phyloP scores from a whole-genome alignment of 2,329 filamentous ascomycete genomes.

The Colletotrichum camelliae region DNA sequence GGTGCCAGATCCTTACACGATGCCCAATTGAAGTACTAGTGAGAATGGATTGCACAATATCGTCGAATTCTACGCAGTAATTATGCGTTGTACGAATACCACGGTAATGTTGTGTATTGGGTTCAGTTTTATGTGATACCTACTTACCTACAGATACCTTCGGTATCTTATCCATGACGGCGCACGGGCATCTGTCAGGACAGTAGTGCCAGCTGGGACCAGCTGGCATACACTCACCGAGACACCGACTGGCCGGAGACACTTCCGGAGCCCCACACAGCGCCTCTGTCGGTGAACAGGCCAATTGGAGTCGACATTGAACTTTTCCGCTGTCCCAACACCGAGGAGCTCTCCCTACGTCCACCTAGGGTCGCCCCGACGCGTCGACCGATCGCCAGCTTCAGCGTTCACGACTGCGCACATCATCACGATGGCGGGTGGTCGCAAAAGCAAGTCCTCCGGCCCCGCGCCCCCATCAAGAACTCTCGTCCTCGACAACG shows the following conservation, averaged over 20 bases:
- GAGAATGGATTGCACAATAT: not conserved
- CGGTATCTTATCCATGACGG: too few species aligned
- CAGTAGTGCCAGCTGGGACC: not conserved
- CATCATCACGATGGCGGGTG: conserved; percentile 43
- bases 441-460: conserved; percentile 58
- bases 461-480: conserved; percentile 59
- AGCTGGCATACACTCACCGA: not conserved
- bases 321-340: not conserved
- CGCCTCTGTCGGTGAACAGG: not conserved
- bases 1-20: not conserved
- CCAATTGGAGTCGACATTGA: not conserved
- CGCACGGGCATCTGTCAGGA: not conserved
- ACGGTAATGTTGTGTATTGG: not conserved
- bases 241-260: not conserved
- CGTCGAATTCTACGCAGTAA: not conserved
- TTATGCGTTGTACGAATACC: not conserved
- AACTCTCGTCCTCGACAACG: conserved; percentile 93
- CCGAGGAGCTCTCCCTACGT: not conserved
- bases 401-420: not conserved
- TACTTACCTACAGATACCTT: too few species aligned
- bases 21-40: not conserved
- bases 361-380: not conserved
- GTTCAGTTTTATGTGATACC: not conserved
- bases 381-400: not conserved
- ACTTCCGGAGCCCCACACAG: not conserved